Evolutionary conservation across 2,329 filamentous ascomycete genomes (phyloP), one percentile per base, ranked within the genome.

Genomic region (Calonectria pauciramosa): DNA sequence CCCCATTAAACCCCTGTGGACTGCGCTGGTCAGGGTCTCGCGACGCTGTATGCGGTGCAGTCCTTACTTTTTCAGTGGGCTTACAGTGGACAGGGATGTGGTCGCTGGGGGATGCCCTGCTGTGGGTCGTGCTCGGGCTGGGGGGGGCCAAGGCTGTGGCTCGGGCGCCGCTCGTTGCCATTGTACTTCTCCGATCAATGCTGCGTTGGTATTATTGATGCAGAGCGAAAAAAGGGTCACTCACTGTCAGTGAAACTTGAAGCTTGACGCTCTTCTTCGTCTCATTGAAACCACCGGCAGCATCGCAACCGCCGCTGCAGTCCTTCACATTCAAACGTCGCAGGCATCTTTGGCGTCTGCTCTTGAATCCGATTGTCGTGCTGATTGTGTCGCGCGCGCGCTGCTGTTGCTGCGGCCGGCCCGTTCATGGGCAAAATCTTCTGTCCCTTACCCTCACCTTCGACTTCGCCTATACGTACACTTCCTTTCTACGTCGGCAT

Each of bases 161-260:
- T 69, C 59, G 59, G 66, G 66, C 71, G 65, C 60, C 64, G 70
- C 54, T 63, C 44, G 54, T 41, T 68, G 70, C 54, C 70, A 70
- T 72, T 72, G 76, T 78, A 38, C 56, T 41, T 77, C 66, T 59
- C 67, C 67, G 65, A 75, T 77, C 75, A 73, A 69, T 64, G 60
- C 68, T 71, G 72, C 54, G 63, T 47, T 74, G 72, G 72, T 74
- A 74, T 77, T 77, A 73, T 76, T 71, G 70, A 76, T 74, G 65
- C 68, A 78, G 78, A 80, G 79, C 73, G 67, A 80, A 81, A 81
- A 81, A 81, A 81, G 77, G 79, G 79, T 77, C 73, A 76, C 49
- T 47, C 51, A 59, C 66, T 70, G 67, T 51, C 54, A 60, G 38
- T 72, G 66, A 70, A 68, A 78, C 75, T 79, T 77, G 76, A 76